These are phyloP conservation scores for Tolypocladium tundrense DNA, from an alignment of 2,329 filamentous ascomycete genomes.

Conservation along the genomic window DNA sequence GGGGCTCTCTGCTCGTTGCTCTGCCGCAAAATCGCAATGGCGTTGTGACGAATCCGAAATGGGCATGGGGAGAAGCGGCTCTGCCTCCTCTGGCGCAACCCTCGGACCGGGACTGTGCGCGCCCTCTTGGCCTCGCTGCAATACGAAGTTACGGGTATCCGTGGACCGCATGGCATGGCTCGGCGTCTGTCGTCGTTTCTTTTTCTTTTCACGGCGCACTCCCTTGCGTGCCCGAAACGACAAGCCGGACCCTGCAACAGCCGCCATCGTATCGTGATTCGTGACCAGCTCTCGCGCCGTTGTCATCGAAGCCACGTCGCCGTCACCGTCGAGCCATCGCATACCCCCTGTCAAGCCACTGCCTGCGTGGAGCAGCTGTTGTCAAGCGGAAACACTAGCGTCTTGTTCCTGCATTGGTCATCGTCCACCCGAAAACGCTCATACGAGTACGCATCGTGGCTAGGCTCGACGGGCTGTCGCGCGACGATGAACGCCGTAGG, in stretches of 20 bases:
- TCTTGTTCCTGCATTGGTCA: constrained; percentile 17
- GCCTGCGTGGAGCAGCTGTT: neutral
- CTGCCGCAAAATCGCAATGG: neutral
- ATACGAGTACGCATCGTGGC: neutral
- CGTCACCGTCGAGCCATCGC: too few species aligned
- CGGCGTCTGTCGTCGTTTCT: neutral
- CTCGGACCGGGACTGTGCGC: neutral
- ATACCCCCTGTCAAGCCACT: neutral
- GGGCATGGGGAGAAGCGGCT: neutral
- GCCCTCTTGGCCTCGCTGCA: neutral
- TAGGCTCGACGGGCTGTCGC: neutral
- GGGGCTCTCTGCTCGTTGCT: neutral
- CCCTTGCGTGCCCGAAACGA: neutral
- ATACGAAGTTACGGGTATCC: too few species aligned
- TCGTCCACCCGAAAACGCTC: neutral
- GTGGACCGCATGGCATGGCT: neutral
- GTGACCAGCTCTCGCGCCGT: neutral
- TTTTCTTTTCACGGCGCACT: neutral
- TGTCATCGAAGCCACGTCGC: neutral
- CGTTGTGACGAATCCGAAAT: neutral
- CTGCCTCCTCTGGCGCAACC: neutral
- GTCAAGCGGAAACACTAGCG: constrained; percentile 24
- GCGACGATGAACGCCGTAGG: neutral
- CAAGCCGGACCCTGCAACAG: neutral
- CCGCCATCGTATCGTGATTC: neutral